Base-by-base conservation (phyloP, 805 yeast genomes). In the Ogataea nitratoaversa region DNA sequence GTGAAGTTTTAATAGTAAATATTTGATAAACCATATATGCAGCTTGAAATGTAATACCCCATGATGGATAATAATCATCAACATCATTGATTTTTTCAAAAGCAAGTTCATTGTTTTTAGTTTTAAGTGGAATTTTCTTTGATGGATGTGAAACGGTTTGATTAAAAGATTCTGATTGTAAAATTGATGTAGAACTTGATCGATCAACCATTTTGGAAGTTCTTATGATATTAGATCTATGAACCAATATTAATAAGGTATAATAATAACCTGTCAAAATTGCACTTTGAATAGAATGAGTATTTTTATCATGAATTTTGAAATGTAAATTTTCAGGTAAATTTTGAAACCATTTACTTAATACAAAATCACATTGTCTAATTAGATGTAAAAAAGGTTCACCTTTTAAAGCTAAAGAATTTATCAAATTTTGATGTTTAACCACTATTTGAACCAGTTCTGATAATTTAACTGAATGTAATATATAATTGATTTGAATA, bases 1-100 rank as follows among this genome's bases (percentile, higher is more conserved):
- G 73, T 66, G n/a, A 79, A 75, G 18, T 84, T 17, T 37, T 25
- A 17, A 16, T 16, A 32, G 16, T 24, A 81, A 52, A 44, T 74
- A 77, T 41, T 76, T 79, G 34, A 74, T 67, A 42, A 81, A 84
- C 80, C 79, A 81, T 81, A 52, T 84, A 75, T 2, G 91, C 86
- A 1, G 91, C 85, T 59, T 82, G 87, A 67, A 83, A 84, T 2
- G 88, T 84, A 42, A 84, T 82, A 8, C 89, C 86, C 82, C 86
- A 79, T n/a, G 84, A 76, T 5, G 87, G 86, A 55, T 78, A 79
- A 49, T 54, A 53, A 56, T 68, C 62, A 62, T 70, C 70, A 47
- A 61, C 67, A n/a, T 71, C 36, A 23, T 9, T 14, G 6, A 14
- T 32, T 11, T 23, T 23, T 7, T 13, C 17, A 22, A n/a, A n/a